A percentile compares a stretch with the other conserved stretches of the same genome.
These are phyloP conservation scores for Monilinia polystroma DNA, from an alignment of 2,329 filamentous ascomycete genomes.

Conservation along the genomic window DNA sequence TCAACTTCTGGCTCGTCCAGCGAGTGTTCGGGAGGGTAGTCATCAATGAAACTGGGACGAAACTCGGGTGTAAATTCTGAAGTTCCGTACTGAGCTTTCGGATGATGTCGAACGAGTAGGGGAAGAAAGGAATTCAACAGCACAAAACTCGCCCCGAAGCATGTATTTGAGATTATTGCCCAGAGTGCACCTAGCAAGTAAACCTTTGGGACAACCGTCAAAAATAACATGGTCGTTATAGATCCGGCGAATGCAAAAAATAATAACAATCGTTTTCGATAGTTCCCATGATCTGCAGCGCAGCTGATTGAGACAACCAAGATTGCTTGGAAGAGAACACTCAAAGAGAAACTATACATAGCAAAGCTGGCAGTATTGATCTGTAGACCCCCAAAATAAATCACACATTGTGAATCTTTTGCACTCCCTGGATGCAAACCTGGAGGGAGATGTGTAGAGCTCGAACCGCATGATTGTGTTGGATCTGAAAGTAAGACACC, in stretches of 20 bases:
- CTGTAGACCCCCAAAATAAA: constrained; percentile 76
- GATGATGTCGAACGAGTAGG: constrained; percentile 83
- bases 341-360: constrained; percentile 97
- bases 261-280: constrained; percentile 84
- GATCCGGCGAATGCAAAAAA: constrained; percentile 82
- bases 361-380: constrained; percentile 97
- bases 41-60: constrained; percentile 28
- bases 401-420: constrained; percentile 68
- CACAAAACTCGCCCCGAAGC: constrained; percentile 93
- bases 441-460: constrained; percentile 31
- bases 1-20: constrained; percentile 24
- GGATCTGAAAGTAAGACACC: constrained; percentile 81
- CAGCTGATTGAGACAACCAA: constrained; percentile 95
- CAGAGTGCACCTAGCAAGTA: constrained; percentile 81
- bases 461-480: constrained; percentile 65
- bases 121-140: constrained; percentile 94
- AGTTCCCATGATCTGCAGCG: constrained; percentile 89
- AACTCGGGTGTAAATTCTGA: constrained; percentile 35
- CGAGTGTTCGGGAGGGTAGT: constrained; percentile 27
- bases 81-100: constrained; percentile 36
- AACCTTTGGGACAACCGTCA: constrained; percentile 70
- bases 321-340: constrained; percentile 83
- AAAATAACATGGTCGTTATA: constrained; percentile 81
- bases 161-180: constrained; percentile 88
- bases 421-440: constrained; percentile 25